A percentile compares a stretch with the other conserved stretches of the same genome.
These are phyloP conservation scores for Aristolochia fimbriata DNA, from an alignment of 164 flowering plant genomes.

Conservation along the genomic window DNA sequence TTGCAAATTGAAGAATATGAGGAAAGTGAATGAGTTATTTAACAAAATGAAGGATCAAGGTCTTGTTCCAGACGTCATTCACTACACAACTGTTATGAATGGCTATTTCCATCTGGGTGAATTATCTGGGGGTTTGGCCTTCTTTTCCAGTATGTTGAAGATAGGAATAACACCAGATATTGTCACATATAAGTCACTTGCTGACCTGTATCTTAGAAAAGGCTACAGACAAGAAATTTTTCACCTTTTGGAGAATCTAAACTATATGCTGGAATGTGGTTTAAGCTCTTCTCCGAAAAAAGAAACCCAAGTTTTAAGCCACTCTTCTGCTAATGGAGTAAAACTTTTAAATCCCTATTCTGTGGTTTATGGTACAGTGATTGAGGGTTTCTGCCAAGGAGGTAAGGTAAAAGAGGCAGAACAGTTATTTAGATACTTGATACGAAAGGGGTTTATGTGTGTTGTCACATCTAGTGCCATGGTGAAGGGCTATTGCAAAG, in stretches of 20 bases:
- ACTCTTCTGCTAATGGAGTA: too few species aligned
- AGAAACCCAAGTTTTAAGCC: too few species aligned
- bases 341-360: constrained; percentile 17
- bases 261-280: constrained; percentile 41
- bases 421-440: constrained; percentile 27
- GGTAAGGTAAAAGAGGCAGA: constrained; percentile 65
- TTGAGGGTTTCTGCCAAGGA: constrained; percentile 57
- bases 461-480: constrained; percentile 41
- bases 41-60: constrained; percentile 43
- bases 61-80: constrained; percentile 43
- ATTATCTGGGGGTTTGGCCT: constrained; percentile 27
- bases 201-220: constrained; percentile 43
- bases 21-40: constrained; percentile 45
- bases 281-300: constrained; percentile 3
- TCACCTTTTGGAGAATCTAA: constrained; percentile 19
- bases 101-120: constrained; percentile 50
- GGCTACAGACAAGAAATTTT: constrained; percentile 30
- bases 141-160: constrained; percentile 40
- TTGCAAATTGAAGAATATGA: constrained; percentile 47
- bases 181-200: constrained; percentile 50
- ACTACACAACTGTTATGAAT: constrained; percentile 56
- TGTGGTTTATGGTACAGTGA: constrained; percentile 34
- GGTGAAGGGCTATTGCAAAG: constrained; percentile 62
- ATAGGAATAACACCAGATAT: constrained; percentile 48
- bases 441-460: constrained; percentile 25